phyloP scores from a whole-genome alignment of 2,329 filamentous ascomycete species.

The Sclerotinia spermophila region DNA sequence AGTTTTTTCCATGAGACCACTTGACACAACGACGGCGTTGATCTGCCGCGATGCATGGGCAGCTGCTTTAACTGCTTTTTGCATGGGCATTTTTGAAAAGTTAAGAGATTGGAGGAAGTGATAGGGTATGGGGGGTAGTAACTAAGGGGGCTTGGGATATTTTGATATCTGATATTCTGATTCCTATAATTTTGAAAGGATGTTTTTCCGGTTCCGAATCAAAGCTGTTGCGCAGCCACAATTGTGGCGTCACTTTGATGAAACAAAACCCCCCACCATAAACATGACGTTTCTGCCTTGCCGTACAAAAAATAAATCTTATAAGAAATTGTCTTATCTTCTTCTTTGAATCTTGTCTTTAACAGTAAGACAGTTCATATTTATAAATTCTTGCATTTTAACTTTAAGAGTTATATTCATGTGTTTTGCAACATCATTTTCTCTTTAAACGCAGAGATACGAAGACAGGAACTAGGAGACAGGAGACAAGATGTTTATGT shows the following conservation, averaged over 20 bases:
- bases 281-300: slow-evolving; percentile 17
- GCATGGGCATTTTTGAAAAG: slow-evolving; percentile 6
- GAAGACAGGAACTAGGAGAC: no score
- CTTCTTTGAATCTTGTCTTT: no score
- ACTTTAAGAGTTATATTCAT: no score
- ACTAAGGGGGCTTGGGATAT: background rate
- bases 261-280: background rate
- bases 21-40: slow-evolving; percentile 64
- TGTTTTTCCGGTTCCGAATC: slow-evolving; percentile 12
- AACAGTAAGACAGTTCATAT: no score
- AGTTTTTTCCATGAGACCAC: slow-evolving; percentile 73
- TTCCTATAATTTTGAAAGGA: slow-evolving; percentile 1
- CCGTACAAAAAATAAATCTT: background rate
- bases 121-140: background rate
- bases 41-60: slow-evolving; percentile 19
- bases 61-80: background rate
- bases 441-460: background rate
- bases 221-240: background rate
- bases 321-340: background rate
- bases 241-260: background rate
- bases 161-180: background rate
- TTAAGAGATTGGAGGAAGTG: background rate
- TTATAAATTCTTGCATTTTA: no score
- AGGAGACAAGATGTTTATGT: slow-evolving; percentile 42
- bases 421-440: background rate